phyloP scores from a whole-genome alignment of 2,329 filamentous ascomycete species.

The Diaporthe helianthi region DNA sequence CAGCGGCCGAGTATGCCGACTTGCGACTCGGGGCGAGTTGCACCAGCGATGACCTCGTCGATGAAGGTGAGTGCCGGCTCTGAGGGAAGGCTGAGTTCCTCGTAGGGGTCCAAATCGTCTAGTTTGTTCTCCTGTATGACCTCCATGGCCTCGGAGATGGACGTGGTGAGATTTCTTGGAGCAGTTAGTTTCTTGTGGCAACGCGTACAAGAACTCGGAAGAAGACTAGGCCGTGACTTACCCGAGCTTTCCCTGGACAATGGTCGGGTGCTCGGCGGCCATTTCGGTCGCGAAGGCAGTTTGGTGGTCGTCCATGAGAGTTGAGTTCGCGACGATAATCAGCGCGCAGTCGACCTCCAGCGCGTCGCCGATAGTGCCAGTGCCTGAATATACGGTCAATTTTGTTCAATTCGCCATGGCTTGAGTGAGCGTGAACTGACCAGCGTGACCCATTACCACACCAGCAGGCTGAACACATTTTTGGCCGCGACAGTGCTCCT shows the following conservation, averaged over 20 bases:
- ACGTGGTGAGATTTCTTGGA: slow-evolving; percentile 38
- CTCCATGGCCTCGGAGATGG: slow-evolving; percentile 37
- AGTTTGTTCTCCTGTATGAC: slow-evolving; percentile 37
- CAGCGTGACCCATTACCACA: slow-evolving; percentile 87
- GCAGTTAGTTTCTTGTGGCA: not conserved
- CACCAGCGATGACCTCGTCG: slow-evolving; percentile 36
- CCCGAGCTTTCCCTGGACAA: slow-evolving; percentile 73
- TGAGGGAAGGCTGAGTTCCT: slow-evolving; percentile 41
- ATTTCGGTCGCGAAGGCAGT: slow-evolving; percentile 83
- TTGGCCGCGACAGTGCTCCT: slow-evolving; percentile 52
- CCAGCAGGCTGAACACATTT: slow-evolving; percentile 64
- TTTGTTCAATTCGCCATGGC: not conserved
- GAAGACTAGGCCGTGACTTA: slow-evolving; percentile 48
- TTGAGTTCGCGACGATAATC: slow-evolving; percentile 87
- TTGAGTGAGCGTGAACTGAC: slow-evolving; percentile 54
- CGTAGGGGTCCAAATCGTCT: slow-evolving; percentile 38
- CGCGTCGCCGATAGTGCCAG: slow-evolving; percentile 86
- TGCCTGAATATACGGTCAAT: slow-evolving; percentile 61
- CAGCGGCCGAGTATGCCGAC: not conserved
- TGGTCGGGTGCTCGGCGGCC: slow-evolving; percentile 73
- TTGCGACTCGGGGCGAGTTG: not conserved
- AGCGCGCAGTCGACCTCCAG: slow-evolving; percentile 76
- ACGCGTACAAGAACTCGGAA: not conserved
- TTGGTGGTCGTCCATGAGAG: slow-evolving; percentile 89
- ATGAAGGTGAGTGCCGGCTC: slow-evolving; percentile 43